A percentile compares a stretch with the other conserved stretches of the same genome.
phyloP scores from a whole-genome alignment of 257 asterid genomes.

The Fraxinus americana region DNA sequence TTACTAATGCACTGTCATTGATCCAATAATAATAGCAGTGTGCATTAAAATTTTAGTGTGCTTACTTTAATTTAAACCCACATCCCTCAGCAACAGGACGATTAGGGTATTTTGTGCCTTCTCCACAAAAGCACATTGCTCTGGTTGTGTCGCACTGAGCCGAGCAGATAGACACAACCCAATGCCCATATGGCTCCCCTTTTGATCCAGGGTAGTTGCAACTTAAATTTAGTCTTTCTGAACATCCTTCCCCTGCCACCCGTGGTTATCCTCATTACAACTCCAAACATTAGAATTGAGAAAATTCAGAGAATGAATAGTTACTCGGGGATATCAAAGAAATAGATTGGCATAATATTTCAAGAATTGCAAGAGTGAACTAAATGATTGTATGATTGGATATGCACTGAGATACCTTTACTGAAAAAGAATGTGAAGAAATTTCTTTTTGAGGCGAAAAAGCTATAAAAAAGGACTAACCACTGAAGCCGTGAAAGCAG shows the following conservation, averaged over 20 bases:
- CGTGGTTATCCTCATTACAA: not conserved
- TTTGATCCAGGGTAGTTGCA: slow-evolving; percentile 74
- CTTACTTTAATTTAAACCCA: slow-evolving; percentile 83
- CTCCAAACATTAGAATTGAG: slow-evolving; percentile 7
- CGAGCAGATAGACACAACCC: slow-evolving; percentile 94
- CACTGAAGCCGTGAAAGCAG: slow-evolving; percentile 92
- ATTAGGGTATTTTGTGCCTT: slow-evolving; percentile 92
- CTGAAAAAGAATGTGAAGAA: not conserved
- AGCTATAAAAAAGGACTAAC: slow-evolving; percentile 41
- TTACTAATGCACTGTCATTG: not conserved
- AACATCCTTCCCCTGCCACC: slow-evolving; percentile 83
- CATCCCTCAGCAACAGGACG: slow-evolving; percentile 90
- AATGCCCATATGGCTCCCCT: slow-evolving; percentile 67
- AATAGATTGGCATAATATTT: slow-evolving; percentile 2
- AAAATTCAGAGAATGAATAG: not conserved
- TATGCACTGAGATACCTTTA: not conserved
- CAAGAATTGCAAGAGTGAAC: not conserved
- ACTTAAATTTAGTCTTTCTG: slow-evolving; percentile 59
- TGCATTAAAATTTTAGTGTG: slow-evolving; percentile 9
- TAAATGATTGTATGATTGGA: not conserved
- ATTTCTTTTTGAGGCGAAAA: not conserved
- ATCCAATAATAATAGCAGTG: slow-evolving; percentile 1
- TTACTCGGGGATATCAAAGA: not conserved
- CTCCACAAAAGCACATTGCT: slow-evolving; percentile 99
- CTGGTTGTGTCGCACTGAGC: slow-evolving; percentile 83